Base-by-base conservation (phyloP, 345 rosid species). In the Syzygium oleosum region DNA sequence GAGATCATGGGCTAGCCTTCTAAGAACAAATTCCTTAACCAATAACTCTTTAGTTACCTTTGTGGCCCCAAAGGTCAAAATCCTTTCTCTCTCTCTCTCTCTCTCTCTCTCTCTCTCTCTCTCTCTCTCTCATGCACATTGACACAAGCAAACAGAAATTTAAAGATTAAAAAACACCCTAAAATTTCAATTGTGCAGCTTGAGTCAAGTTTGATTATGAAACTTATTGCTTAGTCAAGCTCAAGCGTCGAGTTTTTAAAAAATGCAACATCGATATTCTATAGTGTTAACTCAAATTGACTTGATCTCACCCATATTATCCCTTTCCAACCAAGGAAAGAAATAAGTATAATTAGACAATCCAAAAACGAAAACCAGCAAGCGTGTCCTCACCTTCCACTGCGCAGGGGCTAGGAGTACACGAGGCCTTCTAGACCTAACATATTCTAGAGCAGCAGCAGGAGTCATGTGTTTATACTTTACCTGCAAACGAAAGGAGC, bases 401-500 rank as follows among this genome's bases (percentile, higher is more conserved):
- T 95, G 97, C 5, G 94, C 90, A 51, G 94, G 95, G 41, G 95
- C 95, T 25, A 95, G 91, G 86, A 94, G 91, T 61, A 95, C 95
- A 65, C 95, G 86, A 63, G 97, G 97, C 89, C 97, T 94, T 93
- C 92, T 91, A 31, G 94, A 93, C 84, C 92, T 91, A 68, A 95
- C 97, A 73, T 89, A 88, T 86, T 95, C 95, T 43, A 95, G 90
- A 85, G 95, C 97, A 53, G 89, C 89, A 25, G 85, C 85, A 22
- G 95, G 95, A 88, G 94, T 88, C 97, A 95, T 93, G 85, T 91
- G 87, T 90, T 92, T 94, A 88, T 93, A 89, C 88, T 91, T 88
- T 52, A 94, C 94, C 95, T 93, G 91, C 90, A 91, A 54, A 85
- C 16, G 78, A 51, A 38, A 86, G 83, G 68, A 85, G 87, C 85